A percentile compares a stretch with the other conserved stretches of the same genome.
Conservation (phyloP, 164 flowering plant species). For the Berberis thunbergii region DNA sequence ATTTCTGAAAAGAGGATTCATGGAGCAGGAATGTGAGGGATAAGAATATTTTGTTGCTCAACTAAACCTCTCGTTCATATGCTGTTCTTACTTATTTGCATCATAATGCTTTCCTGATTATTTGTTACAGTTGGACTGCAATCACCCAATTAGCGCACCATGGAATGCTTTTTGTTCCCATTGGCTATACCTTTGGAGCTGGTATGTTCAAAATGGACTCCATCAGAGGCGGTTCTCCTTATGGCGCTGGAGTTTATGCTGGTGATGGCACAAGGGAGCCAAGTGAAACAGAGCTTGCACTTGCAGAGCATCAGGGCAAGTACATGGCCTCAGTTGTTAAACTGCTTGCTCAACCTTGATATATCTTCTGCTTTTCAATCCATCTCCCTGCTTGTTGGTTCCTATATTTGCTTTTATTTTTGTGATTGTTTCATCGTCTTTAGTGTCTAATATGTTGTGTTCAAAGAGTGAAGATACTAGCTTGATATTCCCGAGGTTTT, state of each 20-base stretch:
- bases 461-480: not conserved
- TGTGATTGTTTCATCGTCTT: not conserved
- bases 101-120: no score
- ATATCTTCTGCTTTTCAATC: not conserved
- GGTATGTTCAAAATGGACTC: constrained; percentile 62
- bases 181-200: constrained; percentile 74
- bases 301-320: constrained; percentile 71
- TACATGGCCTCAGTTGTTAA: constrained; percentile 60
- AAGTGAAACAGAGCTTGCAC: constrained; percentile 49
- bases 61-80: no score
- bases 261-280: constrained; percentile 65
- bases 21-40: no score
- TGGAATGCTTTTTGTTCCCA: constrained; percentile 73
- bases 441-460: not conserved
- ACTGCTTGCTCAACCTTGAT: constrained; percentile 27
- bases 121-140: constrained; percentile 56
- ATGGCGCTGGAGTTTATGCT: constrained; percentile 61
- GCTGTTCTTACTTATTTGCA: no score
- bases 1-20: no score
- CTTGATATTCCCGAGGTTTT: not conserved
- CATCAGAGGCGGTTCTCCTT: constrained; percentile 67
- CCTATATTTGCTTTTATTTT: constrained; percentile 1
- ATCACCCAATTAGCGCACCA: constrained; percentile 63
- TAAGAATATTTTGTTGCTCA: no score
- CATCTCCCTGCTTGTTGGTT: not conserved